Base-by-base conservation (phyloP, 805 yeast genomes). In the Monosporozyma yasuniensis region DNA sequence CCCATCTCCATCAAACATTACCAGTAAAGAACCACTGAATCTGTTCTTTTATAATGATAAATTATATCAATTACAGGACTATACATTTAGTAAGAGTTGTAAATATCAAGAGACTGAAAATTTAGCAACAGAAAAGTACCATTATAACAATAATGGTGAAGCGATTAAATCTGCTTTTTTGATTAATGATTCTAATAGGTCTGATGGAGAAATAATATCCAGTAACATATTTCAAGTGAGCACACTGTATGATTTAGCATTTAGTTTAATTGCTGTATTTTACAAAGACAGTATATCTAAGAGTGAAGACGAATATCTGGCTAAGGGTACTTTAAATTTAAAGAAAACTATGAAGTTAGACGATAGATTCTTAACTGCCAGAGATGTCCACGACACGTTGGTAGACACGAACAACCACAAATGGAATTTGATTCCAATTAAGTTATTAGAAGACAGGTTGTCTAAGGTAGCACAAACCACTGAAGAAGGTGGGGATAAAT, bases 401-500 rank as follows among this genome's bases (percentile, higher is more conserved):
- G 52, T 64, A 7, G 60, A 61, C 6, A 39, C 59, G 0, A 64
- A 67, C 4, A 62, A 66, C 44, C 14, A 30, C 3, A 50, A 58
- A 25, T 65, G 67, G 67, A 41, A 49, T 1, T 25, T 50, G 12
- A 48, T 65, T 1, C 51, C 63, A 1, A 5, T 48, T 5, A 52
- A 51, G 3, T 11, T 55, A 6, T 53, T 72, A 22, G 51, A 54
- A 16, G 27, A 28, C 0, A 53, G 66, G 3, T 52, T 80, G 28
- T 49, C 48, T 0, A 48, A 53, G n/a, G 66, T 76, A 7, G 65
- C 74, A 44, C 78, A 75, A 28, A 51, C 56, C 1, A 63, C 73
- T 3, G 66, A 61, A 23, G 80, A 75, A 50, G 72, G 68, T 16
- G 79, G 70, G 27, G 77, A 74, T 42, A 43, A 50, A 1, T 77